phyloP scores from a whole-genome alignment of 805 yeast species.

The Nakazawaea wickerhamii region DNA sequence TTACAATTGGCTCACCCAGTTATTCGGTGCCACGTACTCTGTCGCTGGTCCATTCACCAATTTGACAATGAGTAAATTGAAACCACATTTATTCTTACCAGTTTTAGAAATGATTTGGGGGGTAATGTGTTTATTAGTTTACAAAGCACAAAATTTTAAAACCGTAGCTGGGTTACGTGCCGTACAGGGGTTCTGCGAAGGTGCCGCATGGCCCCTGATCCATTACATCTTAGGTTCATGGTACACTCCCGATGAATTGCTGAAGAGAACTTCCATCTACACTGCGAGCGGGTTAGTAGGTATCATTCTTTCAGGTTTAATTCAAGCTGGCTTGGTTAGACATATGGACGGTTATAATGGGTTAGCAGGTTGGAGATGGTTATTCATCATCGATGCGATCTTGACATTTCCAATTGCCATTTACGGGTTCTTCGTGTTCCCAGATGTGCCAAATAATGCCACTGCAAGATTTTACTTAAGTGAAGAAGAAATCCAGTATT shows the following conservation, averaged over 20 bases:
- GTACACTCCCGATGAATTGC: slow-evolving; percentile 51
- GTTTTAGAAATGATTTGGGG: slow-evolving; percentile 64
- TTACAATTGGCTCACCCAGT: slow-evolving; percentile 41
- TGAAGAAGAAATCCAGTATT: slow-evolving; percentile 48
- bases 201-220: slow-evolving; percentile 59
- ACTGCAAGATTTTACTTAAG: slow-evolving; percentile 38
- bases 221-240: slow-evolving; percentile 56
- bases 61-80: slow-evolving; percentile 49
- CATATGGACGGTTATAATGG: slow-evolving; percentile 38
- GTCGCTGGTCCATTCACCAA: slow-evolving; percentile 60
- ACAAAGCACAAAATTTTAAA: slow-evolving; percentile 40
- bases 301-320: slow-evolving; percentile 49
- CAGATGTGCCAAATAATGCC: slow-evolving; percentile 61
- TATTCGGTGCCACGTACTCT: slow-evolving; percentile 54
- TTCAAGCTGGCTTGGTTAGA: slow-evolving; percentile 35
- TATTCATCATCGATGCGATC: slow-evolving; percentile 47
- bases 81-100: slow-evolving; percentile 49
- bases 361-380: slow-evolving; percentile 48
- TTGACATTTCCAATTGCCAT: slow-evolving; percentile 33
- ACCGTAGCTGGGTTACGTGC: slow-evolving; percentile 60
- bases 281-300: slow-evolving; percentile 63
- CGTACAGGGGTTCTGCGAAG: slow-evolving; percentile 64
- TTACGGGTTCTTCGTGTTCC: slow-evolving; percentile 33
- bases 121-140: slow-evolving; percentile 53
- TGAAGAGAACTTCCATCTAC: slow-evolving; percentile 57